These are phyloP conservation scores for Moesziomyces globuligerus DNA, from an alignment of 1,284 basidiomycete genomes.

Conservation along the genomic window DNA sequence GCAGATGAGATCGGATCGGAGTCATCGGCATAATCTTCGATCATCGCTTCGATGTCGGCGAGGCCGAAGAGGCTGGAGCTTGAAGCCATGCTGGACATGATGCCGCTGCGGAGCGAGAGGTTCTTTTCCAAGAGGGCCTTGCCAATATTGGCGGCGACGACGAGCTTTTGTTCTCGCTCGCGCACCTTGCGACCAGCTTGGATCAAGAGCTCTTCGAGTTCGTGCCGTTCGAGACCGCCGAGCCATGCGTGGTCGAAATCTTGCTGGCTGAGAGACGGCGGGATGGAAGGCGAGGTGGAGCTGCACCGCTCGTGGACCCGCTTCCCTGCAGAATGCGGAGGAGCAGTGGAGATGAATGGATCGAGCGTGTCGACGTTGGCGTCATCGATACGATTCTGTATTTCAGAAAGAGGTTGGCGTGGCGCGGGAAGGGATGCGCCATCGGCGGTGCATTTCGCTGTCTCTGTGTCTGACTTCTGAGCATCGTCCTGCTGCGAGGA, in stretches of 20 bases:
- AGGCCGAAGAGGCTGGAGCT: conserved; percentile 34
- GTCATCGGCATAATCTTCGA: conserved; percentile 11
- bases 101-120: conserved; percentile 48
- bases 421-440: neutral
- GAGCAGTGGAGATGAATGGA: no score
- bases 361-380: neutral
- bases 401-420: conserved; percentile 16
- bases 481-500: conserved; percentile 1
- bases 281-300: neutral
- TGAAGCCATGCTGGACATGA: conserved; percentile 47
- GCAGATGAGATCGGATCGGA: neutral
- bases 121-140: conserved; percentile 62
- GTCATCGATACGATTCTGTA: conserved; percentile 7
- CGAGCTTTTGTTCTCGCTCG: conserved; percentile 56
- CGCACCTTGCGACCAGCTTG: conserved; percentile 56
- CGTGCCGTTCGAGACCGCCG: conserved; percentile 49
- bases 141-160: conserved; percentile 59
- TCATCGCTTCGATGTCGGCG: conserved; percentile 33
- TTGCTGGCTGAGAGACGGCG: conserved; percentile 10
- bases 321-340: no score
- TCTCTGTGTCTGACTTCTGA: conserved; percentile 1
- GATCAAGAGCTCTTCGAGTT: conserved; percentile 55
- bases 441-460: neutral
- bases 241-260: conserved; percentile 44
- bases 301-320: no score